phyloP scores from a whole-genome alignment of 192 early-diverging fungal genomes.

The Coemansia asiatica region DNA sequence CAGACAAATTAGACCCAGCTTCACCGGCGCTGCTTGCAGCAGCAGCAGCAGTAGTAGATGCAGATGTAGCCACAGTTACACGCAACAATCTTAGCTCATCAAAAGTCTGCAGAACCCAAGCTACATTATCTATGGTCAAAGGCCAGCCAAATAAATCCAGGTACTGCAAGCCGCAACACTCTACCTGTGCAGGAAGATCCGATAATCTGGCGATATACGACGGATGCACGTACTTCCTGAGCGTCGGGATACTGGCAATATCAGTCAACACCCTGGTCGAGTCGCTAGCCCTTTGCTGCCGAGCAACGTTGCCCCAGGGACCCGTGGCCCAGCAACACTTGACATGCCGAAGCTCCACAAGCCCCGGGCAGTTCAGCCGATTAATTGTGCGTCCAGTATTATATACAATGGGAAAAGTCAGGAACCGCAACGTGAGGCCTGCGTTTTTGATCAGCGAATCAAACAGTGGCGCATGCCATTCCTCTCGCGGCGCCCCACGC shows the following conservation, averaged over 20 bases:
- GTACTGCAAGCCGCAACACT: slow-evolving; percentile 11
- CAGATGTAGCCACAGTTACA: slow-evolving; percentile 16
- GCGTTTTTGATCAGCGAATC: slow-evolving; percentile 39
- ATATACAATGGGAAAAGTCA: slow-evolving; percentile 54
- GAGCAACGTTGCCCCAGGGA: slow-evolving; percentile 5
- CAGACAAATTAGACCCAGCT: too few species aligned
- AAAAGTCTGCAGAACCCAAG: slow-evolving; percentile 31
- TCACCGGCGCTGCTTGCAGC: too few species aligned
- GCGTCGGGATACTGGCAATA: slow-evolving; percentile 32
- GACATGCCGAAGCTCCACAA: slow-evolving; percentile 41
- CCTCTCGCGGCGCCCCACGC: slow-evolving; percentile 38
- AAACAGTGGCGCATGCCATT: slow-evolving; percentile 50
- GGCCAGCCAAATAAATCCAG: slow-evolving; percentile 52
- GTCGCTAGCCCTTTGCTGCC: slow-evolving; percentile 31
- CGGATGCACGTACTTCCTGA: slow-evolving; percentile 40
- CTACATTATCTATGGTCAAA: slow-evolving; percentile 25
- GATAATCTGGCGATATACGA: slow-evolving; percentile 46
- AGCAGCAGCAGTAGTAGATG: not conserved
- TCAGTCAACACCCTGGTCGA: slow-evolving; percentile 44
- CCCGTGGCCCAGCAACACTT: slow-evolving; percentile 57
- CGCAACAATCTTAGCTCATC: not conserved
- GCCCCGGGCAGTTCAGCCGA: slow-evolving; percentile 28
- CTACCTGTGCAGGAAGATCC: slow-evolving; percentile 18
- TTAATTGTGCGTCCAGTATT: slow-evolving; percentile 43
- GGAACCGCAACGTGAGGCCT: slow-evolving; percentile 14